A percentile compares a stretch with the other conserved stretches of the same genome.
Evolutionary conservation across 306 rosid species (phyloP).

Genomic region (Cucurbita maxima): DNA sequence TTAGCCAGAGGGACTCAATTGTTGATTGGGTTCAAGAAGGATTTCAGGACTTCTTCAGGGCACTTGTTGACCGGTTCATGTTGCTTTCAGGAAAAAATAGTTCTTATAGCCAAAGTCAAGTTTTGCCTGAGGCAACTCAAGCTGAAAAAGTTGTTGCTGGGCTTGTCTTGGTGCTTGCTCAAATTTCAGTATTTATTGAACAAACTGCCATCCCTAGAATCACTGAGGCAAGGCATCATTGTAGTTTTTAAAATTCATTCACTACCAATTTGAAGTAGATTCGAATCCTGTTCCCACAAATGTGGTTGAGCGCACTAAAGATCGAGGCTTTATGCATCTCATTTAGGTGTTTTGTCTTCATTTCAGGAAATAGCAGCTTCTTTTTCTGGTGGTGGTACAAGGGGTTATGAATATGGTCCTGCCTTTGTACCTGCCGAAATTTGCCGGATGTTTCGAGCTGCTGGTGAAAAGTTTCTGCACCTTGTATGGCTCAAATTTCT

Average conservation of each 20-base stretch:
- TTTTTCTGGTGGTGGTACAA: conserved; percentile 66
- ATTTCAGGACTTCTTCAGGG: conserved; percentile 67
- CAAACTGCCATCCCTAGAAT: conserved; percentile 79
- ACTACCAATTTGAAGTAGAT: background rate
- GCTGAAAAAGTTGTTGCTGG: conserved; percentile 61
- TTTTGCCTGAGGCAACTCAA: conserved; percentile 45
- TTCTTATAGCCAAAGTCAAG: conserved; percentile 36
- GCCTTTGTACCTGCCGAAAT: conserved; percentile 80
- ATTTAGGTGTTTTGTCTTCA: conserved; percentile 11
- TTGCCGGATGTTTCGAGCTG: conserved; percentile 61
- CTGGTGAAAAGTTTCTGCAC: conserved; percentile 73
- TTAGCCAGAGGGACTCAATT: conserved; percentile 40
- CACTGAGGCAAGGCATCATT: conserved; percentile 56
- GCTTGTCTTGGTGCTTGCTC: conserved; percentile 75
- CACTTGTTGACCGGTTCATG: conserved; percentile 55
- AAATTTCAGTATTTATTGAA: conserved; percentile 72
- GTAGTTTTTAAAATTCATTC: conserved; percentile 9
- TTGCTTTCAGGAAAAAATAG: conserved; percentile 48
- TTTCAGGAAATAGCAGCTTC: conserved; percentile 78
- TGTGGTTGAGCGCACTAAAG: background rate
- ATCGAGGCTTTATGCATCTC: background rate
- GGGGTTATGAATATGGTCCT: conserved; percentile 68
- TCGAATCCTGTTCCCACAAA: conserved; percentile 8
- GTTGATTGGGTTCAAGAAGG: conserved; percentile 89
- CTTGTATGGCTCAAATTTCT: conserved; percentile 38